Evolutionary conservation across 768 basidiomycete genomes (phyloP), one percentile per base, ranked within the genome.

Genomic region (Symmetrospora coprosmae): DNA sequence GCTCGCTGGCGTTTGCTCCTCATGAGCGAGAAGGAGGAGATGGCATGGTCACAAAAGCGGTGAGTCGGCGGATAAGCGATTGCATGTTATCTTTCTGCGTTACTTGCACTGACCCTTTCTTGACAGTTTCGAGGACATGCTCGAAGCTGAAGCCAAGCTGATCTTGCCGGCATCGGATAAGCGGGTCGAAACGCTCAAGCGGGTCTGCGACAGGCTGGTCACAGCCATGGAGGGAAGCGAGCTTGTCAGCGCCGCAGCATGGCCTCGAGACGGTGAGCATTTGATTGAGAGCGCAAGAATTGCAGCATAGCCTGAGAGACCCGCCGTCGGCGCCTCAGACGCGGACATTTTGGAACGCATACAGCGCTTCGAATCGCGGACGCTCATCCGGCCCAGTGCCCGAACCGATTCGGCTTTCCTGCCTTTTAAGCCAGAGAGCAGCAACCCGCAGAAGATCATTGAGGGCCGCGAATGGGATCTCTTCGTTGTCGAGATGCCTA

Each of bases 1-100:
- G 66, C 71, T 2, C 61, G 76, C 62, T 77, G 76, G 76, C 64
- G 76, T n/a, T 56, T 77, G 33, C 62, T 77, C 35, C 62, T 77
- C 31, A 75, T 77, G 75, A 72, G 70, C 2, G 74, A 76, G 58
- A 41, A 66, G 25, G 76, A 77, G 59, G 76, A 76, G 65, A 64
- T 73, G 50, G 71, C 73, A n/a, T 76, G 76, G 76, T 70, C 72
- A 0, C 67, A 71, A 11, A 64, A 71, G 33, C 71, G 74, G 74
- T 63, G 11, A 21, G 61, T n/a, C n/a, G 38, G 19, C 33, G 19
- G 11, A 27, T 8, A 19, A 46, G 2, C 28, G 34, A 16, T n/a
- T 8, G 39, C 40, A 40, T 37, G n/a, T 28, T 1, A 19, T 43
- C 30, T 30, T 28, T 25, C 13, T 40, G 35, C 7, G 47, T 49